Evolutionary conservation across 495 filamentous ascomycete species (phyloP).

Genomic region (Penicillium steckii): DNA sequence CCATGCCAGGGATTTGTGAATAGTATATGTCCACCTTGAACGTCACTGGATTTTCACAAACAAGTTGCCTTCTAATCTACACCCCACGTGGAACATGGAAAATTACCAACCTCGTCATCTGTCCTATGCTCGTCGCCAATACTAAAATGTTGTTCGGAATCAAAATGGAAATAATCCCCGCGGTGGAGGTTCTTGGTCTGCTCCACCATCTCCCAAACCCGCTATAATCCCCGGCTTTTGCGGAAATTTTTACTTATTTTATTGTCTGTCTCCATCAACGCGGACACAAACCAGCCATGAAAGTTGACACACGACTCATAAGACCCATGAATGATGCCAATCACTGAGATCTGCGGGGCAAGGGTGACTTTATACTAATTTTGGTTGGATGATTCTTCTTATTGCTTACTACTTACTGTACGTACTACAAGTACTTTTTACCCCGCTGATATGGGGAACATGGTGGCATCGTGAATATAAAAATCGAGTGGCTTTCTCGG

Average conservation of each 20-base stretch:
- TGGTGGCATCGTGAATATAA: conserved; percentile 3
- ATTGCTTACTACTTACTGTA: conserved; percentile 1
- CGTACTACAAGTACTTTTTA: too few species aligned
- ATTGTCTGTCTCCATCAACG: background rate
- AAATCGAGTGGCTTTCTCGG: background rate
- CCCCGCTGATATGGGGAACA: conserved; percentile 10
- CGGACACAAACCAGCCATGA: conserved; percentile 5
- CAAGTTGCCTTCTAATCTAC: too few species aligned
- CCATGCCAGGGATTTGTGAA: too few species aligned
- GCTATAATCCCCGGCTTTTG: background rate
- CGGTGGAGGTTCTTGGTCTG: background rate
- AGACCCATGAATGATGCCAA: conserved; percentile 4
- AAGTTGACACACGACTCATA: background rate
- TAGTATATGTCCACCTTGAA: too few species aligned
- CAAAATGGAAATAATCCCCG: conserved; percentile 11
- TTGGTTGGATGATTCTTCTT: conserved; percentile 16
- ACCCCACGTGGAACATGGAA: too few species aligned
- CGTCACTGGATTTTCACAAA: too few species aligned
- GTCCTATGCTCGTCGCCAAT: too few species aligned
- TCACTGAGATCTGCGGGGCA: conserved; percentile 7
- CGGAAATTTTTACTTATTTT: conserved; percentile 18
- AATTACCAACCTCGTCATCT: too few species aligned
- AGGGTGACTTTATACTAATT: background rate
- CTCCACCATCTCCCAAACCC: background rate
- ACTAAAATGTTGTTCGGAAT: background rate